Conservation (phyloP, 306 rosid genomes). For the Hippophae gyantsensis region DNA sequence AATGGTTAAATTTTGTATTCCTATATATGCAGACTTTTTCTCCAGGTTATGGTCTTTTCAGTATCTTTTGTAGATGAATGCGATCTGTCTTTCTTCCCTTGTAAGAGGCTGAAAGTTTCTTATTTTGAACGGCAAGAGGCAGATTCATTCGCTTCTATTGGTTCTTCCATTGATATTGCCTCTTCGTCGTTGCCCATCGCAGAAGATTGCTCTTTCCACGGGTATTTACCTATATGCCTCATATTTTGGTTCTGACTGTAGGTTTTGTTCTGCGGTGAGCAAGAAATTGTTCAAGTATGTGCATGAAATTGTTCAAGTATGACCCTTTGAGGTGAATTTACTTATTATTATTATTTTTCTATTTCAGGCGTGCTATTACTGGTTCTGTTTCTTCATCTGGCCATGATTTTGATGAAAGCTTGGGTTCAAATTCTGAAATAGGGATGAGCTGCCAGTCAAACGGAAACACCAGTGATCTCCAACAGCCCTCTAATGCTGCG, state of each 20-base stretch:
- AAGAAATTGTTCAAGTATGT: not conserved
- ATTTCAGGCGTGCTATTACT: conserved; percentile 22
- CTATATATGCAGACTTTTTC: too few species aligned
- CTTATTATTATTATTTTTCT: not conserved
- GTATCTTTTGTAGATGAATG: conserved; percentile 20
- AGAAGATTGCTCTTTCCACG: conserved; percentile 19
- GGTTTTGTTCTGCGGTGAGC: not conserved
- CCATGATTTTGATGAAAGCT: conserved; percentile 33
- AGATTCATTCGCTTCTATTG: conserved; percentile 12
- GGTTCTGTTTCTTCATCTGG: conserved; percentile 26
- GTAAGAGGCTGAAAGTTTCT: conserved; percentile 26
- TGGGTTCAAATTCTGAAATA: conserved; percentile 28
- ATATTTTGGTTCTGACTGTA: not conserved
- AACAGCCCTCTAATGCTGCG: conserved; percentile 29
- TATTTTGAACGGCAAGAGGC: conserved; percentile 21
- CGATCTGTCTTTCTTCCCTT: not conserved
- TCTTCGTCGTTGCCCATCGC: conserved; percentile 10
- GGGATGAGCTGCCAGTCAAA: conserved; percentile 61
- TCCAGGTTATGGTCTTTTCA: conserved; percentile 25
- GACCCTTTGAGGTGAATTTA: conserved; percentile 3
- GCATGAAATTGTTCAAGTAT: not conserved
- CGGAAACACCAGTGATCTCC: conserved; percentile 30
- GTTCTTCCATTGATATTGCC: conserved; percentile 17
- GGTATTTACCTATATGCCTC: conserved; percentile 10
- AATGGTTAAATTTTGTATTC: too few species aligned